Base-by-base conservation (phyloP, 768 basidiomycete genomes). In the Psilocybe cubensis region DNA sequence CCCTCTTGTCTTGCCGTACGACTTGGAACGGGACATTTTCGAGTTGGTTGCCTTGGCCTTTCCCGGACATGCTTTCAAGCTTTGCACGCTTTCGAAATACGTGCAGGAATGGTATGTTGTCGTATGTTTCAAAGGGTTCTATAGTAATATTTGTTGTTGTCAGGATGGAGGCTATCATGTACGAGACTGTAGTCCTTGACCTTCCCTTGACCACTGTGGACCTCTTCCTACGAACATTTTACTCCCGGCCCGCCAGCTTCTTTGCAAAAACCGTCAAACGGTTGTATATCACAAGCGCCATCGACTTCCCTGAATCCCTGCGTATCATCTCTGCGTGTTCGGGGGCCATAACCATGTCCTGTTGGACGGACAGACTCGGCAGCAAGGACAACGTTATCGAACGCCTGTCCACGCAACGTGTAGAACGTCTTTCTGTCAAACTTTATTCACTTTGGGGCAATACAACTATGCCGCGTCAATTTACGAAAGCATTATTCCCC, bases 11-110 rank as follows among this genome's bases (percentile, higher is more conserved):
- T 69, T 76, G 7, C 75, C 75, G 0, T 67, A 68, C 40, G 75
- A 76, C 20, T 57, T 76, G 28, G 68, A 73, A 58, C 64, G 67
- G 27, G 66, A 72, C 4, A 74, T 76, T 27, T 69, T 74, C n/a
- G 72, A 74, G 56, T 56, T 72, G 10, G 56, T 72, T 0, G 70
- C 72, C 3, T 45, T 60, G 33, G 61, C 63, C 4, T 66, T 61
- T 61, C 69, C 67, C 3, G 63, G 61, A 12, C 52, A 45, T 14
- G 73, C 71, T 11, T 51, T 64, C 20, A 68, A 62, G 49, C 61
- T 74, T 3, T 65, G 68, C 4, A 54, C 66, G 25, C 61, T 74
- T 11, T 67, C 65, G 9, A 63, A 58, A 52, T 63, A 63, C 24
- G 66, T 67, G 3, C 68, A 66, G 44, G 43, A 52, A 62, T 71